Base-by-base conservation (phyloP, 176 grass and related monocot genomes). In the Tuctoria greenei region DNA sequence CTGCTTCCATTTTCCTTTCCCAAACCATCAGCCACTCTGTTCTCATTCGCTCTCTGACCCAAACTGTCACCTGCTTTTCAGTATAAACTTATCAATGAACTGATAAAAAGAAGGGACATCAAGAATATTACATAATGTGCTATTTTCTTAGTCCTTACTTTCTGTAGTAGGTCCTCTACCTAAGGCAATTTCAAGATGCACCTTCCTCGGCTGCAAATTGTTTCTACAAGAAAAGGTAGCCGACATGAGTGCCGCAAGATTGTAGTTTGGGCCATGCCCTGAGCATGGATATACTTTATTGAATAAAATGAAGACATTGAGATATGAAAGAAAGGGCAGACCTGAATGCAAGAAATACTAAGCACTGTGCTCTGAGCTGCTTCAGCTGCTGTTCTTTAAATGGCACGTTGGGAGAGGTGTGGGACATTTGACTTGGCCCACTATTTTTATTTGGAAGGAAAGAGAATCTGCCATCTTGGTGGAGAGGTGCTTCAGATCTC, bases 281-380 rank as follows among this genome's bases (percentile, higher is more conserved):
- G 40, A 62, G 25, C 78, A 35, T 62, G 26, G 39, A 84, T 76
- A 46, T 49, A 73, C 27, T 68, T 15, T 11, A 24, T 31, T 23
- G 41, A 64, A 57, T 16, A 49, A 65, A 23, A 42, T 71, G 15
- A 49, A 11, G 5, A 10, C 65, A 28, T 73, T 15, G 47, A 50
- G 36, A 71, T 14, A 64, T 7, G 4, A 79, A 74, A 75, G 39
- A 44, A 67, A 41, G n/a, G 27, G 57, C 46, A 70, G 34, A 86
- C 95, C 95, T 95, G 68, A 99, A 99, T 76, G 95, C 91, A 95
- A 99, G 91, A 92, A 99, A 99, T 73, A 99, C 91, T 73, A 99
- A 86, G 69, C 95, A 99, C 75, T 99, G 95, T 38, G 95, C 95
- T 88, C 95, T 92, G 83, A 99, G 95, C 78, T 99, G 95, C 79